Percentiles rank a stretch among this genome's conserved stretches.
Evolutionary conservation across 208 protist genomes (phyloP).

Genomic region (Herpetomonas tarakana): DNA sequence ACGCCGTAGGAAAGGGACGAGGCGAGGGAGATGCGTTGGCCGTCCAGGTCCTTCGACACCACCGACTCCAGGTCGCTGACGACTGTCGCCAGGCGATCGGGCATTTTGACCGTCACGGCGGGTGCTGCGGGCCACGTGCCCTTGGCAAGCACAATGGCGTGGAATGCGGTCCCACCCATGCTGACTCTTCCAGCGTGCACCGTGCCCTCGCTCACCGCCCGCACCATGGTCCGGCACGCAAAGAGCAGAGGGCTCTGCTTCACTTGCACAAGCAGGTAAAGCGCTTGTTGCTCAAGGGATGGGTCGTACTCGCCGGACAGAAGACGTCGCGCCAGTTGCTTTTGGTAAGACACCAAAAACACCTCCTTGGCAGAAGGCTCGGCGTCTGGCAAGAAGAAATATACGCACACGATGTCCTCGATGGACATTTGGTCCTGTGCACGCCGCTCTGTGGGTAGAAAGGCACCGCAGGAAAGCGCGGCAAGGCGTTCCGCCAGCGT

Average conservation of each 20-base stretch:
- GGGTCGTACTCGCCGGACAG: constrained; percentile 26
- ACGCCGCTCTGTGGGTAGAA: constrained; percentile 1
- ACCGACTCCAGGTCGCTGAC: constrained; percentile 10
- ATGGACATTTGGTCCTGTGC: constrained; percentile 18
- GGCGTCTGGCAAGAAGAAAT: constrained; percentile 42
- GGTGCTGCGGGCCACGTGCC: constrained; percentile 26
- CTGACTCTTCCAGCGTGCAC: constrained; percentile 11
- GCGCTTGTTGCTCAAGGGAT: constrained; percentile 18
- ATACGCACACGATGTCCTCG: constrained; percentile 40
- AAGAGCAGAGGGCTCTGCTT: constrained; percentile 45
- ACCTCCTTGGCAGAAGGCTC: constrained; percentile 30
- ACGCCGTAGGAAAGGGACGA: neutral
- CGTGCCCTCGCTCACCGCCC: constrained; percentile 2
- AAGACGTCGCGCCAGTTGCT: constrained; percentile 29
- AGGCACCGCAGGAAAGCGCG: constrained; percentile 11
- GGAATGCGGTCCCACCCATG: constrained; percentile 9
- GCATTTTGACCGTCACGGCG: neutral
- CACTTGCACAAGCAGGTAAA: constrained; percentile 32
- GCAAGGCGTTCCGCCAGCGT: constrained; percentile 26
- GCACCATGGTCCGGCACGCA: constrained; percentile 43
- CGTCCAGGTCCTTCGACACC: constrained; percentile 5
- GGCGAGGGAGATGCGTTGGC: neutral
- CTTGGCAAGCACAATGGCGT: constrained; percentile 15
- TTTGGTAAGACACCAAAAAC: constrained; percentile 31
- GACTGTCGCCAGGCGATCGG: neutral